Evolutionary conservation across 2,329 filamentous ascomycete species (phyloP), one percentile per base, ranked within the genome.

Genomic region (Hypoxylon sp.): DNA sequence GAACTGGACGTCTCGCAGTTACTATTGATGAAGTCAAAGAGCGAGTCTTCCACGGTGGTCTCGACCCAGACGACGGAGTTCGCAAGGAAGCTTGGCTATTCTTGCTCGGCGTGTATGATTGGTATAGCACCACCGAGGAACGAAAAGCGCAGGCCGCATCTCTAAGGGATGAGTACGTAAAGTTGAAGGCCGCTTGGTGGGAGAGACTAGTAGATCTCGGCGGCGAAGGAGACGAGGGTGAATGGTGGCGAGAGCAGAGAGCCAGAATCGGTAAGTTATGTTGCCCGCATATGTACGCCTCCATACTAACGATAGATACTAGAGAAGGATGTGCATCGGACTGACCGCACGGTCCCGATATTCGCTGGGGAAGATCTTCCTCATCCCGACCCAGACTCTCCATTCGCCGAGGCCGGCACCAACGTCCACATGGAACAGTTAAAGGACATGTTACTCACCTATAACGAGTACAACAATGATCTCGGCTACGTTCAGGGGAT

Each of bases 281-380:
- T 53, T 65, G 24, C 20, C 51, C 17, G 22, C 60, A 17, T 32
- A n/a, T 13, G 19, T 48, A 17, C 11, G 5, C n/a, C 20, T 24
- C 20, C n/a, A 60, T 73, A 64, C 69, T 74, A 28, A 74, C 46
- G 19, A 11, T 15, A 6, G 39, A 8, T 13, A 65, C 7, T 83
- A 97, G 95, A 99, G 78, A 99, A 99, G 80, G 95, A 99, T 74
- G 96, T 99, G 17, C 96, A 99, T 77, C 90, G 95, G 71, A 99
- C 95, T 68, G 95, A 99, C 78, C 92, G 96, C 44, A 92, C 90
- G 47, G 92, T 99, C 28, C 91, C 92, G n/a, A 91, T 99, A 41
- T 99, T 99, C 75, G 90, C 92, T 7, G 95, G 95, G 65, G 95
- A 99, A 78, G 95, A 98, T 73, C 96, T 93, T 41, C 94, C 95